Conservation (phyloP, 352 stramenopile species). For the Phytopythium oedochilum region DNA sequence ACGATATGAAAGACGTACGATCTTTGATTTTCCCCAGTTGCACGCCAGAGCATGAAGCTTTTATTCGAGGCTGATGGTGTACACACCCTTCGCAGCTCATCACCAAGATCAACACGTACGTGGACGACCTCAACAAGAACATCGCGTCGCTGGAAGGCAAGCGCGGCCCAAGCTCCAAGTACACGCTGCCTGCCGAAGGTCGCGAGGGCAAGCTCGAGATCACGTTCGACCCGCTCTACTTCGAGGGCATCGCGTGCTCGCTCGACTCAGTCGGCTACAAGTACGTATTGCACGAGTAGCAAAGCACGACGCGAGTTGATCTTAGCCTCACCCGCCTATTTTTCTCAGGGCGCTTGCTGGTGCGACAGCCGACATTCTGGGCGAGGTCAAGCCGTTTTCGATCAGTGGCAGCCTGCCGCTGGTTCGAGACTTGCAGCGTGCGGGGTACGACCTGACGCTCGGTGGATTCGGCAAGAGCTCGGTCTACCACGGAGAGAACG, state of each 20-base stretch:
- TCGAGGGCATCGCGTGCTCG: constrained; percentile 89
- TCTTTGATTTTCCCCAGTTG: too few relatives aligned
- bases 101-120: constrained; percentile 63
- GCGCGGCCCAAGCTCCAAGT: constrained; percentile 86
- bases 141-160: constrained; percentile 66
- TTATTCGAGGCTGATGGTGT: too few relatives aligned
- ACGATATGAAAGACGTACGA: constrained; percentile 82
- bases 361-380: constrained; percentile 71
- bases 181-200: constrained; percentile 78
- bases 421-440: constrained; percentile 48
- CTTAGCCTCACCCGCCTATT: constrained; percentile 1
- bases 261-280: constrained; percentile 85
- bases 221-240: constrained; percentile 65
- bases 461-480: constrained; percentile 76
- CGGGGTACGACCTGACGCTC: constrained; percentile 69
- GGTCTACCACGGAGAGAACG: constrained; percentile 92
- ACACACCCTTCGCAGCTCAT: constrained; percentile 23
- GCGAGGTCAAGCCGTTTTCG: constrained; percentile 84
- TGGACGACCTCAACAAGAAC: constrained; percentile 83
- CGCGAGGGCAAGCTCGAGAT: constrained; percentile 82
- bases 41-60: too few relatives aligned
- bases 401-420: constrained; percentile 75
- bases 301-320: too few relatives aligned
- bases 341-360: constrained; percentile 49
- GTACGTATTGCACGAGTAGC: constrained; percentile 14